phyloP scores from a whole-genome alignment of 2,329 filamentous ascomycete species.

The Alternaria angustiovoidea region DNA sequence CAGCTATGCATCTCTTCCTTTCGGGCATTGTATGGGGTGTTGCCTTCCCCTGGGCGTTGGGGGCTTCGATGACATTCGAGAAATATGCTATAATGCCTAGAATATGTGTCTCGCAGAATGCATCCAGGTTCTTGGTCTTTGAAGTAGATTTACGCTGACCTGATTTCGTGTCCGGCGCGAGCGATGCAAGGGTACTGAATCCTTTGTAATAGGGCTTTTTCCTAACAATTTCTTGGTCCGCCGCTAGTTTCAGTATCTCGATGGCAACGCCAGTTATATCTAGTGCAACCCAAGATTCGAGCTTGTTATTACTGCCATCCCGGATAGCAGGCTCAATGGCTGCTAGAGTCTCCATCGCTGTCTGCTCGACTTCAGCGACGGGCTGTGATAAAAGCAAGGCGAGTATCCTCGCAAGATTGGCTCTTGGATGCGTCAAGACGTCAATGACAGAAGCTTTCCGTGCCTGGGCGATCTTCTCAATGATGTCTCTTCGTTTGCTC shows the following conservation, averaged over 20 bases:
- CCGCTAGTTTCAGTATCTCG: slow-evolving; percentile 82
- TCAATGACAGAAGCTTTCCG: slow-evolving; percentile 66
- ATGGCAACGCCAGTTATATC: slow-evolving; percentile 80
- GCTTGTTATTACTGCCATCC: slow-evolving; percentile 61
- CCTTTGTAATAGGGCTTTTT: slow-evolving; percentile 62
- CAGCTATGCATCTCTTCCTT: slow-evolving; percentile 78
- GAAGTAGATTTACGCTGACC: slow-evolving; percentile 54
- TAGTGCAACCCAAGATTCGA: slow-evolving; percentile 74
- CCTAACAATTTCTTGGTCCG: slow-evolving; percentile 67
- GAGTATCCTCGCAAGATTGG: slow-evolving; percentile 66
- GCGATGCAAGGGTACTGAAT: slow-evolving; percentile 55
- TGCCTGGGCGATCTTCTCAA: slow-evolving; percentile 81
- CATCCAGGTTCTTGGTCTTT: slow-evolving; percentile 67
- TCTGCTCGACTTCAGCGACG: slow-evolving; percentile 71
- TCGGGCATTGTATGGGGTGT: slow-evolving; percentile 68
- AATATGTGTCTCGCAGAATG: slow-evolving; percentile 83
- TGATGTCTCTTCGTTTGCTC: slow-evolving; percentile 76
- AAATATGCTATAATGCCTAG: slow-evolving; percentile 87
- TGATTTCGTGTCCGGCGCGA: slow-evolving; percentile 57
- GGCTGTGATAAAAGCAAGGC: slow-evolving; percentile 66
- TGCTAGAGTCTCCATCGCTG: slow-evolving; percentile 72
- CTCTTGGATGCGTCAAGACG: slow-evolving; percentile 64
- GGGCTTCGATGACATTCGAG: slow-evolving; percentile 78
- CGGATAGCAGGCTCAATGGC: slow-evolving; percentile 76
- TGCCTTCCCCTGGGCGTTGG: slow-evolving; percentile 49